Evolutionary conservation across 352 stramenopile species (phyloP).

Genomic region (Phytophthora ramorum): DNA sequence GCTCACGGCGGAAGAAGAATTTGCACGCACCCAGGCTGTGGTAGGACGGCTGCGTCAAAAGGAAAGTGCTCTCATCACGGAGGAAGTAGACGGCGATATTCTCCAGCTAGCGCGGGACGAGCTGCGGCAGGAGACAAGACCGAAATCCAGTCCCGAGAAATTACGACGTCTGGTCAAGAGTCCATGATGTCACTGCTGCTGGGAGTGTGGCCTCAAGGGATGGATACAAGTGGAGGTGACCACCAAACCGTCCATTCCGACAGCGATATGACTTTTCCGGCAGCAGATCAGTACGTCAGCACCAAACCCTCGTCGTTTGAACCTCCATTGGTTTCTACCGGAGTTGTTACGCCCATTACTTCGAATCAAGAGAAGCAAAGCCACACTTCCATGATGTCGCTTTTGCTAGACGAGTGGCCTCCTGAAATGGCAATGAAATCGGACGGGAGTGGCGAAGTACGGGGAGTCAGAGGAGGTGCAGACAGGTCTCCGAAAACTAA

Average conservation of each 20-base stretch:
- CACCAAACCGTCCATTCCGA: neutral
- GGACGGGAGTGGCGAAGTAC: neutral
- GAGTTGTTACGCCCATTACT: neutral
- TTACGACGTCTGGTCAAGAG: neutral
- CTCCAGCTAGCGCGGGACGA: neutral
- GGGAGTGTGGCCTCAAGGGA: conserved; percentile 13
- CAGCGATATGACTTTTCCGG: neutral
- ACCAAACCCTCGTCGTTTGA: conserved; percentile 1
- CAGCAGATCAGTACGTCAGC: neutral
- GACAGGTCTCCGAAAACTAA: neutral
- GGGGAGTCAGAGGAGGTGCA: neutral
- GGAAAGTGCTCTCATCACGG: conserved; percentile 23
- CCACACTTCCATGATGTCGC: conserved; percentile 27
- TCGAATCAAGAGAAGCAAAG: neutral
- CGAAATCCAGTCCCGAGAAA: neutral
- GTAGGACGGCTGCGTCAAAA: conserved; percentile 21
- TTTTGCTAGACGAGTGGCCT: conserved; percentile 22
- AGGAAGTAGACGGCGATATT: neutral
- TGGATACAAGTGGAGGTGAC: neutral
- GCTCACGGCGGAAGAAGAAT: conserved; percentile 22
- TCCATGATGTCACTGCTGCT: conserved; percentile 34
- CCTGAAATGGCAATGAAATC: neutral
- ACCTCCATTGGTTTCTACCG: neutral
- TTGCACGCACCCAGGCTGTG: conserved; percentile 15
- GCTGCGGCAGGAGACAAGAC: neutral